Evolutionary conservation across 441 rosid genomes (phyloP).

Genomic region (Kokia cookei): DNA sequence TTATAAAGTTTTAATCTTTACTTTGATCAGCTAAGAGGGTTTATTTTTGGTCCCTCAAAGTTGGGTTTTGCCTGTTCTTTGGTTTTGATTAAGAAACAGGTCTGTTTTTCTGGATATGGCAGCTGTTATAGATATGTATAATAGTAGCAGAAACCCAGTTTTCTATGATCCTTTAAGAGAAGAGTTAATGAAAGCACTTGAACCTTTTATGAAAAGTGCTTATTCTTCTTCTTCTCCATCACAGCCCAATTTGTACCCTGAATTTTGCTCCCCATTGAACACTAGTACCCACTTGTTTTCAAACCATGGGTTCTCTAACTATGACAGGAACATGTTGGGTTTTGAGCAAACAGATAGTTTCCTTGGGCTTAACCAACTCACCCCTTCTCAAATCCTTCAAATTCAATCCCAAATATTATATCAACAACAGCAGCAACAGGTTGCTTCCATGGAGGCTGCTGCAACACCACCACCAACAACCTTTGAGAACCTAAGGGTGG

Average conservation of each 20-base stretch:
- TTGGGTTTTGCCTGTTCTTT: constrained; percentile 17
- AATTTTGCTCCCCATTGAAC: constrained; percentile 18
- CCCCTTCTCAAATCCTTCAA: constrained; percentile 59
- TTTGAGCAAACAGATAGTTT: constrained; percentile 30
- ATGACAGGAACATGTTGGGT: constrained; percentile 20
- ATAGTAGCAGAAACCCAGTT: constrained; percentile 20
- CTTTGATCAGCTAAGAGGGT: constrained; percentile 32
- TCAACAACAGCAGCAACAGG: constrained; percentile 25
- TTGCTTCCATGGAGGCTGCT: background rate
- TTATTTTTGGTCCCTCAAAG: constrained; percentile 43
- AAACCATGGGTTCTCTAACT: constrained; percentile 10
- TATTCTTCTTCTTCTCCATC: constrained; percentile 22
- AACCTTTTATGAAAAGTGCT: constrained; percentile 68
- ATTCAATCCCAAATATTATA: constrained; percentile 55
- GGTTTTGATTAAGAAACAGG: constrained; percentile 20
- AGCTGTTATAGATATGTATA: constrained; percentile 50
- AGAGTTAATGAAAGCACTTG: constrained; percentile 82
- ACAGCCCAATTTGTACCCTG: constrained; percentile 19
- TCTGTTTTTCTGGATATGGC: constrained; percentile 32
- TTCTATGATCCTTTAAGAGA: constrained; percentile 55
- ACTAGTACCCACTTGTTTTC: background rate
- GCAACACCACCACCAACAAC: background rate
- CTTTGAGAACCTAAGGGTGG: constrained; percentile 15
- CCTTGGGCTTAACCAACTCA: constrained; percentile 51
- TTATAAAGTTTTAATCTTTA: constrained; percentile 1